Evolutionary conservation across 495 filamentous ascomycete species (phyloP).

Genomic region (Penicillium flavigenum): DNA sequence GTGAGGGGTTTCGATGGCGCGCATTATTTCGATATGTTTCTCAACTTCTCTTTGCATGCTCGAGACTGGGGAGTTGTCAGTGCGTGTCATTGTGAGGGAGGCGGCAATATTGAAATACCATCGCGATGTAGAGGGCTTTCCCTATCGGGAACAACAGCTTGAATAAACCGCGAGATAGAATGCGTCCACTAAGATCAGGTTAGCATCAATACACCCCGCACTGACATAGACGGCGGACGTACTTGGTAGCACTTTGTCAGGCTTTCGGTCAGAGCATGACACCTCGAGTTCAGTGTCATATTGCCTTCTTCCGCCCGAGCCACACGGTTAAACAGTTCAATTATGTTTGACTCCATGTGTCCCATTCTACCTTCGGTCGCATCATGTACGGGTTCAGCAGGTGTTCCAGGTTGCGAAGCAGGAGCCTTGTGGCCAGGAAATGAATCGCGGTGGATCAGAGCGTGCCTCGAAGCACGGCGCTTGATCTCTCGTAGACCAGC

Average conservation of each 20-base stretch:
- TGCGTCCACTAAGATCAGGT: conserved; percentile 58
- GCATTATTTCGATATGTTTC: conserved; percentile 73
- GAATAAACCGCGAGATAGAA: conserved; percentile 71
- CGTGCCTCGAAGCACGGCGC: conserved; percentile 91
- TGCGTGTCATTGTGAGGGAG: not conserved
- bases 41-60: conserved; percentile 81
- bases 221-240: conserved; percentile 20
- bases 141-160: conserved; percentile 66
- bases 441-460: conserved; percentile 91
- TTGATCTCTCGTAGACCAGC: conserved; percentile 94
- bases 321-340: conserved; percentile 74
- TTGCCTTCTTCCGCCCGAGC: conserved; percentile 81
- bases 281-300: conserved; percentile 72
- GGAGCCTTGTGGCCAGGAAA: conserved; percentile 75
- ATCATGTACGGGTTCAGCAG: conserved; percentile 77
- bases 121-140: conserved; percentile 59
- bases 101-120: conserved; percentile 34
- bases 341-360: conserved; percentile 76
- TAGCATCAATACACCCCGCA: conserved; percentile 11
- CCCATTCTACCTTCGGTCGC: conserved; percentile 72
- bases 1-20: conserved; percentile 71
- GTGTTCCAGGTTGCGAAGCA: conserved; percentile 75
- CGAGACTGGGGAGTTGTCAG: conserved; percentile 56
- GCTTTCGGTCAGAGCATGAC: conserved; percentile 78
- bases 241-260: conserved; percentile 75